Base-by-base conservation (phyloP, 2,329 filamentous ascomycete species). In the Talaromyces sp. region DNA sequence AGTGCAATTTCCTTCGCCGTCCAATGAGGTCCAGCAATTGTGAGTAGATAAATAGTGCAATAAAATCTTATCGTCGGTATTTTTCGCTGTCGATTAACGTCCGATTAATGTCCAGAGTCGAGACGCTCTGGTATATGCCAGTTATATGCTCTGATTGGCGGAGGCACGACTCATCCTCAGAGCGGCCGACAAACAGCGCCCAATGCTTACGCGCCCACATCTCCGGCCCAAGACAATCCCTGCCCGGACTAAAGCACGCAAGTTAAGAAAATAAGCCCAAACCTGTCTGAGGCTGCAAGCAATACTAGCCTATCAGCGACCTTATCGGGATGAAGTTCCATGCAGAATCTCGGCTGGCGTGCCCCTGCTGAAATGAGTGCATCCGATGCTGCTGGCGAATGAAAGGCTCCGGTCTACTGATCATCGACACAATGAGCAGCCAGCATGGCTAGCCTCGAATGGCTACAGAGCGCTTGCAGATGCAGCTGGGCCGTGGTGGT, bases 201-300 rank as follows among this genome's bases (percentile, higher is more conserved):
- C 62, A 54, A 62, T 63, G 35, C 60, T 60, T 66, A 66, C 60
- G 59, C 59, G 64, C 64, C 57, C 56, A 49, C 35, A 22, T 50
- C 35, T 33, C 27, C n/a, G 16, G 49, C 49, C 63, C 49, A 43
- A 58, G 50, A 56, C 37, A n/a, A 58, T 61, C 56, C 33, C 35
- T 43, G 16, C 56, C 52, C 52, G 14, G 33, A 37, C 52, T 39
- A 56, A 37, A 22, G 52, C 52, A 39, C 52, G 33, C 33, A 37
- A 56, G 19, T 39, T 56, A 16, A 14, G n/a, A 22, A 56, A 37
- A 22, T 8, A 11, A 56, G 13, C 22, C 56, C 35, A 43, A 22
- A 27, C 16, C 22, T 2, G 56, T 45, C 14, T 41, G 56, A 43
- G 56, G 56, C 24, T 16, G 19, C 56, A n/a, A 16, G 35, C 8